Base-by-base conservation (phyloP, 345 rosid genomes). In the Schrenkiella parvula region DNA sequence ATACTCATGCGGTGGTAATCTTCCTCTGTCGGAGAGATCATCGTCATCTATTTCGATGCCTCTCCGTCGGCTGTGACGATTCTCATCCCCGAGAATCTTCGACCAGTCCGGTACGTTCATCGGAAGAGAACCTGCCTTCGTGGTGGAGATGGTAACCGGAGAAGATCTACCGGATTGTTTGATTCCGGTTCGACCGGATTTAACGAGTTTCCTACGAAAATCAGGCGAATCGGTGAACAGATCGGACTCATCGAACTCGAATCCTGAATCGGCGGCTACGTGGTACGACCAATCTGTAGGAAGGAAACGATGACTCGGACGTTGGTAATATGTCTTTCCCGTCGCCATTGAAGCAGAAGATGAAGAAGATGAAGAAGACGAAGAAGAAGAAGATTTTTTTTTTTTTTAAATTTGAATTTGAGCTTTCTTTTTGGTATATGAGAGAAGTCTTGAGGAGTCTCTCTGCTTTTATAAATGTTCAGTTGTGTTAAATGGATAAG, bases 301-400 rank as follows among this genome's bases (percentile, higher is more conserved):
- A 38, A 79, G 83, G 65, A 72, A 76, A 42, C 77, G 81, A 68
- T 77, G 66, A 54, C n/a, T 79, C 1, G 88, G 82, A 14, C 82
- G 80, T 50, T 78, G 46, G 19, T 63, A 68, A 12, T 78, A 79
- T 34, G 63, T 31, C 9, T 82, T 87, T 17, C 80, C 80, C 57
- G 89, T 82, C 10, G 86, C 88, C 95, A 85, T 86, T 77, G 82
- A 38, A 41, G 42, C 4, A 28, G 38, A 23, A 10, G 7, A 19
- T 5, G 13, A 6, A n/a, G n/a, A n/a, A 12, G 75, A 1, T 22
- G 65, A 32, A 19, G 57, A 32, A 44, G 64, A 15, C n/a, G n/a
- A n/a, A 41, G 42, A 7, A 28, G 38, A 23, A 10, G 7, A 19
- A 11, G 13, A 6, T 2, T 15, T 55, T 41, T 6, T 28, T 17